Base-by-base conservation (phyloP, 225 moss, liverwort and hornwort genomes). In the Polytrichum commune region DNA sequence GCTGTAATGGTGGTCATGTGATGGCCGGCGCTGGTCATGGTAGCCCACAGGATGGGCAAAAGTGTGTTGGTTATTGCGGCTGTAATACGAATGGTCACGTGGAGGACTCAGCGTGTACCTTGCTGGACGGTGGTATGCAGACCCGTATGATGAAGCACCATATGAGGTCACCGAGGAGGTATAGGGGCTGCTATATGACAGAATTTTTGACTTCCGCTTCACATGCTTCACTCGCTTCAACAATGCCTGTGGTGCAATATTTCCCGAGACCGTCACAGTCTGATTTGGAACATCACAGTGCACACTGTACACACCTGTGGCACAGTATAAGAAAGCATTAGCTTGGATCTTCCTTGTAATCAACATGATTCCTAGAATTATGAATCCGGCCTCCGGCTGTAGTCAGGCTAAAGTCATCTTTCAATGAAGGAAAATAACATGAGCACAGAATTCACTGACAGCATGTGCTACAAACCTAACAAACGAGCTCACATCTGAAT, bases 201-300 rank as follows among this genome's bases (percentile, higher is more conserved):
- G 5, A 1, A 86, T 78, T 77, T 80, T 80, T 1, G 86, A 61
- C 75, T 86, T 86, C 8, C 86, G 66, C 57, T 86, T 81, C 3
- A 86, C 63, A 6, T 80, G 66, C n/a, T 83, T 86, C 4, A 72
- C 86, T 19, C 76, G 67, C 60, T 74, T 80, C 32, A 86, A n/a
- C 27, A 86, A 63, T 57, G 83, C 75, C 29, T 83, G 80, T 3
- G 83, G 83, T 0, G 65, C 54, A 5, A 86, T 65, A 29, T 76
- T 86, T n/a, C 83, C 83, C 4, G 83, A 83, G 5, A 86, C 74
- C 0, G 76, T 86, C 65, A 86, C 83, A 1, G 65, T 76, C 73
- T 83, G 83, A 18, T 27, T 80, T 29, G 83, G 83, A 0, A 83
- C 58, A 53, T 81, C 75, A 60, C 86, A 86, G 9, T 79, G 65